Percentiles rank a stretch among this genome's conserved stretches.
Evolutionary conservation across 169 alveolate species (phyloP).

Genomic region (Amoebophrya sp.): DNA sequence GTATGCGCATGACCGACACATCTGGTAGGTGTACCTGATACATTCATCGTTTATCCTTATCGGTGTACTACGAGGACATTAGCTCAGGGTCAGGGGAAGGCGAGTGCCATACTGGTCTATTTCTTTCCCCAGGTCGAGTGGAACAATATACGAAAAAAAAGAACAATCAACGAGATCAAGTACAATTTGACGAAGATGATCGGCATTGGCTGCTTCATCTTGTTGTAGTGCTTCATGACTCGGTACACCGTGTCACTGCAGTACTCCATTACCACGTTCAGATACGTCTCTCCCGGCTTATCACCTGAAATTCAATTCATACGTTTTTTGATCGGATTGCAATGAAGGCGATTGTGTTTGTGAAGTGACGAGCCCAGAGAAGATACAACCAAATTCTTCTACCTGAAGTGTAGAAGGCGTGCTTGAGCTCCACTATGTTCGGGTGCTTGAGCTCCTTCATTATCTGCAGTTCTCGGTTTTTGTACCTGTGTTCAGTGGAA

Average conservation of each 20-base stretch:
- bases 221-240: conserved; percentile 73
- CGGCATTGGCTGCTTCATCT: conserved; percentile 78
- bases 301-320: neutral
- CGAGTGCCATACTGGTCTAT: too few species aligned
- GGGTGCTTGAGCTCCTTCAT: conserved; percentile 83
- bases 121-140: too few species aligned
- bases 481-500: conserved; percentile 44
- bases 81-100: too few species aligned
- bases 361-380: too few species aligned
- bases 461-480: conserved; percentile 87
- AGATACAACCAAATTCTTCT: conserved; percentile 31
- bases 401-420: conserved; percentile 63
- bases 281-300: conserved; percentile 35
- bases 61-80: too few species aligned
- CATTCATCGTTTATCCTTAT: too few species aligned
- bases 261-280: conserved; percentile 93
- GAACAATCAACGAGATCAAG: conserved; percentile 30
- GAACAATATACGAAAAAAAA: too few species aligned
- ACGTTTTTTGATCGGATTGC: too few species aligned
- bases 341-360: too few species aligned
- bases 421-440: conserved; percentile 71
- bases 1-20: conserved; percentile 37
- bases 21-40: conserved; percentile 68
- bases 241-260: conserved; percentile 88
- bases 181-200: conserved; percentile 74